phyloP scores from a whole-genome alignment of 2,329 filamentous ascomycete species.

The Fusarium marasasianum region DNA sequence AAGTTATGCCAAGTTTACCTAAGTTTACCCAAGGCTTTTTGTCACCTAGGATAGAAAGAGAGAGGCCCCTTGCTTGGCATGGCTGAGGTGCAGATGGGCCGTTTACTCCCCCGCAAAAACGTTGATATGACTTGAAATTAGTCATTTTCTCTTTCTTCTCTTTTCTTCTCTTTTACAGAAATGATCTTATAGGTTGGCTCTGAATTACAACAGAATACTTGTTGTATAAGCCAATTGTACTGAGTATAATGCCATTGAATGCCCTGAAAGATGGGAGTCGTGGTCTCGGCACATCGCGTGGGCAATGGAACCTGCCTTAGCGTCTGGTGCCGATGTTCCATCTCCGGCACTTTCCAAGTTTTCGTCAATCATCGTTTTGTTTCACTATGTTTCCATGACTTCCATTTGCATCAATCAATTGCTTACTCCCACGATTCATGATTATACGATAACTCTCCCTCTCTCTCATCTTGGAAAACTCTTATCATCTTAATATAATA shows the following conservation, averaged over 20 bases:
- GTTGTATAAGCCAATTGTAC: neutral
- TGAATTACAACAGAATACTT: no score
- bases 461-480: neutral
- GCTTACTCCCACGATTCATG: neutral
- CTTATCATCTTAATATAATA: neutral
- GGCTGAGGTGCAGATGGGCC: neutral
- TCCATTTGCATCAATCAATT: neutral
- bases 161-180: no score
- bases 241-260: neutral
- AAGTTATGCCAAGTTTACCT: no score
- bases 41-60: no score
- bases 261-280: neutral
- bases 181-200: no score
- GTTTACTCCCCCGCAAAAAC: no score
- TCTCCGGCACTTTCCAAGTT: conserved; percentile 18
- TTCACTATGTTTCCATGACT: neutral
- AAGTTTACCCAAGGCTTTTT: no score
- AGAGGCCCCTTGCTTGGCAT: neutral
- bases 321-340: conserved; percentile 15
- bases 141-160: no score
- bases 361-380: neutral
- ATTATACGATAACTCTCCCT: neutral
- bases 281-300: conserved; percentile 10
- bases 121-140: no score
- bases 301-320: conserved; percentile 20